These are phyloP conservation scores for Tricladium varicosporioides DNA, from an alignment of 2,329 filamentous ascomycete genomes.

Conservation along the genomic window DNA sequence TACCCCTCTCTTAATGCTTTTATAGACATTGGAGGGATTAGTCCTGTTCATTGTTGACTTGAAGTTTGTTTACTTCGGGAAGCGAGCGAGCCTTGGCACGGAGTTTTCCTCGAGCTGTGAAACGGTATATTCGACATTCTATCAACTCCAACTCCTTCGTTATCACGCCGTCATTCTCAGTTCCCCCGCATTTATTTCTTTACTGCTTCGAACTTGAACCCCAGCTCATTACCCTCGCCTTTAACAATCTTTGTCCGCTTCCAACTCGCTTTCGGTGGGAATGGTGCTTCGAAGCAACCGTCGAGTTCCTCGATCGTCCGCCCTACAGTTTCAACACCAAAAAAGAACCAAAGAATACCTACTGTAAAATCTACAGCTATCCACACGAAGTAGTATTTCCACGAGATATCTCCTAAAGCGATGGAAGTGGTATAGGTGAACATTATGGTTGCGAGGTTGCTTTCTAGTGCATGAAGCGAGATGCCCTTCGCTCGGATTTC, in stretches of 20 bases:
- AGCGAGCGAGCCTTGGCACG: too few species aligned
- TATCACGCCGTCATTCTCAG: too few species aligned
- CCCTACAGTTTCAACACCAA: slow-evolving; percentile 18
- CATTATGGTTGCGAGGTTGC: slow-evolving; percentile 38
- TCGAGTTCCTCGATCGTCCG: slow-evolving; percentile 23
- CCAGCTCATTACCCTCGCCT: slow-evolving; percentile 8
- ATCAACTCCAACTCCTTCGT: too few species aligned
- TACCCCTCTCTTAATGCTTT: too few species aligned
- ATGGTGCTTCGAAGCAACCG: slow-evolving; percentile 17
- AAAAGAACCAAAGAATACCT: slow-evolving; percentile 20
- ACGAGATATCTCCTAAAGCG: slow-evolving; percentile 14
- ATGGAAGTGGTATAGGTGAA: slow-evolving; percentile 13
- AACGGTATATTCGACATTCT: too few species aligned
- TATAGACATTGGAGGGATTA: too few species aligned
- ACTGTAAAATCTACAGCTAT: slow-evolving; percentile 15
- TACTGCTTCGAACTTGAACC: slow-evolving; percentile 3
- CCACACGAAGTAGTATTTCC: slow-evolving; percentile 21
- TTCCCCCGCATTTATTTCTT: background rate
- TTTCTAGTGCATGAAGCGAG: slow-evolving; percentile 45
- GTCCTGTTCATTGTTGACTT: too few species aligned
- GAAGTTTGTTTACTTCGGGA: too few species aligned
- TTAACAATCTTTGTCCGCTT: slow-evolving; percentile 13
- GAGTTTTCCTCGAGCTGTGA: too few species aligned
- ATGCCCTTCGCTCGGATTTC: slow-evolving; percentile 46
- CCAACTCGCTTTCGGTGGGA: slow-evolving; percentile 11